These are phyloP conservation scores for Cornus florida DNA, from an alignment of 148 eudicot genomes.

Conservation along the genomic window DNA sequence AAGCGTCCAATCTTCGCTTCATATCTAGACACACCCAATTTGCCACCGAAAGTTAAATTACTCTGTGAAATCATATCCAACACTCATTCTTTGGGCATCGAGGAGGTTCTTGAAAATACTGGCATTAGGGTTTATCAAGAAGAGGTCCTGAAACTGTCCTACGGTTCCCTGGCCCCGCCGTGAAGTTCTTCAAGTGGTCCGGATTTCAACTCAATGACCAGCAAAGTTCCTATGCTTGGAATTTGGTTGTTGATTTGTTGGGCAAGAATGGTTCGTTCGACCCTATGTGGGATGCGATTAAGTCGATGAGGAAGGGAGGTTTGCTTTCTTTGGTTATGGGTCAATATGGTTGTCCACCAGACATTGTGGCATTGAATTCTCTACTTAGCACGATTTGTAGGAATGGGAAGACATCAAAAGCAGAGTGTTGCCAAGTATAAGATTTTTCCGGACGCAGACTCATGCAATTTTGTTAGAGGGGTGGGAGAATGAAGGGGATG, in stretches of 20 bases:
- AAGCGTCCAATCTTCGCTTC: slow-evolving; percentile 45
- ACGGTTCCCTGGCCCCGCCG: slow-evolving; percentile 54
- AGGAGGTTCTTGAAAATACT: slow-evolving; percentile 49
- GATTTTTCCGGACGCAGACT: slow-evolving; percentile 56
- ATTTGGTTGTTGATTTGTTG: slow-evolving; percentile 70
- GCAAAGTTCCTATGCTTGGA: slow-evolving; percentile 67
- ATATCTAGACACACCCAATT: slow-evolving; percentile 42
- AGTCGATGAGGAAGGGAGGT: slow-evolving; percentile 59
- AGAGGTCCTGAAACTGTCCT: slow-evolving; percentile 55
- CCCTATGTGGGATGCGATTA: slow-evolving; percentile 91
- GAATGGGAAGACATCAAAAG: slow-evolving; percentile 49
- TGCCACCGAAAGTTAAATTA: slow-evolving; percentile 45
- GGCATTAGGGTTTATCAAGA: slow-evolving; percentile 44
- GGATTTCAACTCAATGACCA: slow-evolving; percentile 45
- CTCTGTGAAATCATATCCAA: slow-evolving; percentile 63
- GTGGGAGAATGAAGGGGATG: slow-evolving; percentile 69
- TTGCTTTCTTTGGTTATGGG: slow-evolving; percentile 64
- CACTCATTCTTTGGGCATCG: slow-evolving; percentile 42
- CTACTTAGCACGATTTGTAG: slow-evolving; percentile 59
- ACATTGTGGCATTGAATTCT: slow-evolving; percentile 64
- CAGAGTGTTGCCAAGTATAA: slow-evolving; percentile 33
- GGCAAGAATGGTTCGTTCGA: slow-evolving; percentile 74
- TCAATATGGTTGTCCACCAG: slow-evolving; percentile 51
- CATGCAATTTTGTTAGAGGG: slow-evolving; percentile 84
- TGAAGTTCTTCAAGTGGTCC: slow-evolving; percentile 77